phyloP scores from a whole-genome alignment of 805 yeast species.

The Yueomyces sinensis region DNA sequence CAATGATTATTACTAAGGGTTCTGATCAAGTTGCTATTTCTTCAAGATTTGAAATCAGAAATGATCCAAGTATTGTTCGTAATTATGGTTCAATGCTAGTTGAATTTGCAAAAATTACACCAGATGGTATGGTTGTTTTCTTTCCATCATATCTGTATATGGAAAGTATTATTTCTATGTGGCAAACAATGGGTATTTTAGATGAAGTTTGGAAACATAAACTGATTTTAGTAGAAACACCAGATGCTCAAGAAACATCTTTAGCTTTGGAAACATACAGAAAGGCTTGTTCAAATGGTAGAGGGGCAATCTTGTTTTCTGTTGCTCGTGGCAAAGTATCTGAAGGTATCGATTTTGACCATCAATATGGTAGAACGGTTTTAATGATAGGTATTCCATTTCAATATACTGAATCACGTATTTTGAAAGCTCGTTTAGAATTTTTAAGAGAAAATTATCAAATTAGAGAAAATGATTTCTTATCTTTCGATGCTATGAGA shows the following conservation, averaged over 20 bases:
- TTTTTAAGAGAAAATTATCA: conserved; percentile 87
- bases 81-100: conserved; percentile 88
- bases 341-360: conserved; percentile 98
- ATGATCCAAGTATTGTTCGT: conserved; percentile 95
- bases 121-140: conserved; percentile 96
- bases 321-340: conserved; percentile 99
- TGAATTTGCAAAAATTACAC: conserved; percentile 89
- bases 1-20: conserved; percentile 93
- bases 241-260: conserved; percentile 97
- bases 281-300: conserved; percentile 91
- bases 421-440: conserved; percentile 87
- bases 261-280: conserved; percentile 90
- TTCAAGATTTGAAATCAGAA: conserved; percentile 90
- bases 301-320: conserved; percentile 91
- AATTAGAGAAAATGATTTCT: conserved; percentile 84
- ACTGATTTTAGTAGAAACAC: conserved; percentile 89
- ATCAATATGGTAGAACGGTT: conserved; percentile 95
- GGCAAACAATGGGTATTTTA: conserved; percentile 97
- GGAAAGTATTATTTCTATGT: conserved; percentile 96
- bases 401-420: conserved; percentile 96
- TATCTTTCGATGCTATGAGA: conserved; percentile 98
- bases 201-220: conserved; percentile 99
- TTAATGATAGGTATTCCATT: conserved; percentile 98
- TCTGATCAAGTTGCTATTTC: conserved; percentile 96
- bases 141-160: conserved; percentile 94